Base-by-base conservation (phyloP, 2,329 filamentous ascomycete genomes). In the Cryoendolithus antarcticus region DNA sequence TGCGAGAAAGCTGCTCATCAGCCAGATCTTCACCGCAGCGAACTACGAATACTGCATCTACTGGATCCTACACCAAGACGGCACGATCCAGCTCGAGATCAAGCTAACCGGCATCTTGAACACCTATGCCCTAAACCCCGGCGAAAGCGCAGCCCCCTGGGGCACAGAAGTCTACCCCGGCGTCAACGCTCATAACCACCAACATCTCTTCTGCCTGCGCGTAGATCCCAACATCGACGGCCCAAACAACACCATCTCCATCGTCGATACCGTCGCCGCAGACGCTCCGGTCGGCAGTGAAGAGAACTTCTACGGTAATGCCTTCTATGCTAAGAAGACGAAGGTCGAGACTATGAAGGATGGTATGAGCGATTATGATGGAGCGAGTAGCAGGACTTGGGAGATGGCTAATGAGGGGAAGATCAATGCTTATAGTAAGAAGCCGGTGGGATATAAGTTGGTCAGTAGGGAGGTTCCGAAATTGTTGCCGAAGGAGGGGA, bases 131-230 rank as follows among this genome's bases (percentile, higher is more conserved):
- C 80, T 94, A 70, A 75, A 78, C 50, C 75, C 79, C 0, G 82
- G 76, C 34, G 86, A 94, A 62, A 83, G 91, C 47, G 81, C 82
- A 6, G 69, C 82, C 24, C 85, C 84, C 43, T 94, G 85, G 84
- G 88, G 88, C 41, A 93, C 86, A 0, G 80, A 93, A 60, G 88
- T 95, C 6, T 91, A 89, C 55, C 83, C 85, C 0, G 80, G 84
- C 31, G 86, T 94, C 55, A 93, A 94, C 54, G 88, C 88, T 0
- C 88, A 94, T 65, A 94, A 94, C 65, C 88, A 95, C 61, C 86
- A 95, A 62, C 88, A 95, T 60, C 72, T 95, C 27, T 95, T 95
- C 74, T 94, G 86, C 57, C 67, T 95, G 32, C 83, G 88, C 32
- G 68, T 94, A 32, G 83, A 95, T 57, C 75, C 86, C 27, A 91